phyloP scores from a whole-genome alignment of 805 yeast species.

The Candida peoriensis region DNA sequence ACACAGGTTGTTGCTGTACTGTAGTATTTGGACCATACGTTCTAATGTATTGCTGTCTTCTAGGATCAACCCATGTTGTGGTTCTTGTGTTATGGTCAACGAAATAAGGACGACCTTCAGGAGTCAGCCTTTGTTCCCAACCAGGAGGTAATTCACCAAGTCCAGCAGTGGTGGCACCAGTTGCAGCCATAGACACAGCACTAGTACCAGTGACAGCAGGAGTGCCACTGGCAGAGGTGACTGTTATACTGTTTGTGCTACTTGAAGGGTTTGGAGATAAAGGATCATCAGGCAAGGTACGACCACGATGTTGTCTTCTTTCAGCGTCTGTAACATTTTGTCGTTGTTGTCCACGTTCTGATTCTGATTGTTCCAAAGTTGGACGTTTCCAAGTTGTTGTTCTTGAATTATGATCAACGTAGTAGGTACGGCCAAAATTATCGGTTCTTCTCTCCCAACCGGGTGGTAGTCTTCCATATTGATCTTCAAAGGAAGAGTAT shows the following conservation, averaged over 20 bases:
- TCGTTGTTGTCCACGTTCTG: conserved; percentile 53
- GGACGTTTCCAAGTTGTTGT: conserved; percentile 99
- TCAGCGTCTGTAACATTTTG: conserved; percentile 77
- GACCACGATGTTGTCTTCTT: conserved; percentile 82
- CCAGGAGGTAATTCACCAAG: conserved; percentile 97
- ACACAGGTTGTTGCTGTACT: conserved; percentile 95
- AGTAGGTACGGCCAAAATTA: conserved; percentile 94
- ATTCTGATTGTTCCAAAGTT: conserved; percentile 71
- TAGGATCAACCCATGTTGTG: conserved; percentile 99
- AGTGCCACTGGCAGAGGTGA: conserved; percentile 40
- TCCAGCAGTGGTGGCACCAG: conserved; percentile 88
- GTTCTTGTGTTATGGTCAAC: conserved; percentile 99
- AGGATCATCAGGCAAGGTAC: conserved; percentile 75
- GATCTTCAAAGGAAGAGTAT: conserved; percentile 94
- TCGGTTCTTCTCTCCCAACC: conserved; percentile 99
- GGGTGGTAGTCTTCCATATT: conserved; percentile 91
- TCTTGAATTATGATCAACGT: conserved; percentile 96
- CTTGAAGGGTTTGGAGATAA: conserved; percentile 24
- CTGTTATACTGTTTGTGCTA: conserved; percentile 32
- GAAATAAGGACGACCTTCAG: conserved; percentile 97
- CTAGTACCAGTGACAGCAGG: conserved; percentile 48
- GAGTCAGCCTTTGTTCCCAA: conserved; percentile 98
- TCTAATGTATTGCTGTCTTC: conserved; percentile 97
- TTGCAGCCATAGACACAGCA: conserved; percentile 62
- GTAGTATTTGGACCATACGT: conserved; percentile 88